Evolutionary conservation across 1,284 basidiomycete genomes (phyloP), one percentile per base, ranked within the genome.

Genomic region (Hymenochaete sp.): DNA sequence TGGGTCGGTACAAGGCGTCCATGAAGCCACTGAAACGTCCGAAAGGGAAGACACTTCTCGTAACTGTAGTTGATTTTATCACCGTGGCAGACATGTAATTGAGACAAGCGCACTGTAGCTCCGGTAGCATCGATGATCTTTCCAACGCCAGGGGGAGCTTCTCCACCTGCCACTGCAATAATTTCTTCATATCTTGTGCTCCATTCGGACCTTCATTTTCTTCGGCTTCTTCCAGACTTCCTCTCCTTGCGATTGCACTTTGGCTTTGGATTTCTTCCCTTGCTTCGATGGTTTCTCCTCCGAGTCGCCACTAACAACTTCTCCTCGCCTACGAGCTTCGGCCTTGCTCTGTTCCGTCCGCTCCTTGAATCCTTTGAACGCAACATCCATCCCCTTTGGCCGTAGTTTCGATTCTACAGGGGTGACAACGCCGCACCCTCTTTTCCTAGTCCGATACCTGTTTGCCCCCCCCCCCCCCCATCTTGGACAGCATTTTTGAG

Each of bases 151-250:
- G 79, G n/a, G 1, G 71, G 66, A 16, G 56, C 50, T 28, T 80
- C 75, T 51, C 75, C 69, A 0, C 83, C 86, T 16, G 84, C 80
- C 60, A 93, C 92, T 2, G 85, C 84, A 37, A 97, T 61, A 46
- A 97, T 88, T 62, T 98, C 79, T 62, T 98, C 93, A 58, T 96
- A 97, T 92, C 70, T 93, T 93, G 67, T 95, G 90, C 58, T 92
- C 81, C 21, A 93, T 70, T 62, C 79, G 88, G 22, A 75, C 78
- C 65, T 92, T 96, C 49, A 79, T 71, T 59, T 85, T 91, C 68
- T 78, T 87, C 14, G 87, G 81, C 53, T 77, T 81, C 66, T 84
- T 90, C 82, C 85, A 88, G 1, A 72, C 76, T n/a, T n/a, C n/a
- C n/a, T n/a, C n/a, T n/a, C n/a, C n/a, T 35, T 6, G 14, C 51